These are phyloP conservation scores for Phalaenopsis aphrodite DNA, from an alignment of 106 monocot genomes.

Conservation along the genomic window DNA sequence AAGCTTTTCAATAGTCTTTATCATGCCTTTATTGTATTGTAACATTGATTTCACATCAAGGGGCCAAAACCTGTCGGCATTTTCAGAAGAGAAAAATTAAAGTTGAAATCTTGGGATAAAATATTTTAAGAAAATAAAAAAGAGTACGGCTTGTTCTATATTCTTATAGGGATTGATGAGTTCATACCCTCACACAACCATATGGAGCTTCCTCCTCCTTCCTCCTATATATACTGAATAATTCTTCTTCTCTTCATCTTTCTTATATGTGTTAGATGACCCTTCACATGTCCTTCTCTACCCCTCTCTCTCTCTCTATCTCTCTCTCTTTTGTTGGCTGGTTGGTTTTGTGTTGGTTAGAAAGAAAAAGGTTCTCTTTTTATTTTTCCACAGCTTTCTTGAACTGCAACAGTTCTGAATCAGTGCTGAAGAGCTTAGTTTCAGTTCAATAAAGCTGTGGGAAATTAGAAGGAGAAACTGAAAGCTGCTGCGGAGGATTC, in stretches of 20 bases:
- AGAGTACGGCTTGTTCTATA: background rate
- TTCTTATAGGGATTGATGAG: slow-evolving; percentile 2
- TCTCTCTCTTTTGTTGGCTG: background rate
- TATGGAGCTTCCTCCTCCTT: background rate
- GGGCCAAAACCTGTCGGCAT: background rate
- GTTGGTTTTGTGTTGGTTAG: background rate
- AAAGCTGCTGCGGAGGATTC: background rate
- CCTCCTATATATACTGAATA: background rate
- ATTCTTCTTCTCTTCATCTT: background rate
- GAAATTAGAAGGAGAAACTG: slow-evolving; percentile 71
- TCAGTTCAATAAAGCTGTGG: slow-evolving; percentile 99
- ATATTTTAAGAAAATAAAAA: background rate
- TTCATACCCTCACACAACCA: background rate
- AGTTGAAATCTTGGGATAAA: background rate
- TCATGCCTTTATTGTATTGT: background rate
- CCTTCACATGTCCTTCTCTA: background rate
- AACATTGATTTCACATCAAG: background rate
- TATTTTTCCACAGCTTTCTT: slow-evolving; percentile 70
- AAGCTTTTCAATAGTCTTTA: background rate
- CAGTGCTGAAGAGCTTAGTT: slow-evolving; percentile 7
- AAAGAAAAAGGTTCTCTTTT: slow-evolving; percentile 44
- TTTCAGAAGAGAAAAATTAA: background rate
- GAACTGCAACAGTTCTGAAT: slow-evolving; percentile 47
- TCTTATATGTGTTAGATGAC: background rate
- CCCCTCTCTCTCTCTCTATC: background rate